Evolutionary conservation across 768 basidiomycete species (phyloP).

Genomic region (Suillus placidus): DNA sequence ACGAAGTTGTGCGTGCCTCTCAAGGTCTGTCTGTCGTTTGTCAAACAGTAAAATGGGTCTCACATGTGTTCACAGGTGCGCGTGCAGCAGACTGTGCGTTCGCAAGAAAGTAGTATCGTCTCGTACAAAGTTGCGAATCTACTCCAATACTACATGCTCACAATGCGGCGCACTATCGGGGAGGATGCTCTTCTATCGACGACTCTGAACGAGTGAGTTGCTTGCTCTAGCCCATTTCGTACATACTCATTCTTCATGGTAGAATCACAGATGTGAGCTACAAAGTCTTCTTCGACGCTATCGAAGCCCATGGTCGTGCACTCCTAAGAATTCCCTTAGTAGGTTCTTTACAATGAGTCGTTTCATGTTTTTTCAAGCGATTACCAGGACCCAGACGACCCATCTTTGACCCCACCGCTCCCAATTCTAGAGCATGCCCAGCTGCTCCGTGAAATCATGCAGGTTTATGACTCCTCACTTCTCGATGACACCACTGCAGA

Average conservation of each 20-base stretch:
- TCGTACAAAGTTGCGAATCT: conserved; percentile 93
- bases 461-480: conserved; percentile 85
- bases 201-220: conserved; percentile 76
- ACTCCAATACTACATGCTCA: conserved; percentile 91
- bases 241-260: not conserved
- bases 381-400: conserved; percentile 65
- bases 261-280: conserved; percentile 85
- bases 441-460: conserved; percentile 85
- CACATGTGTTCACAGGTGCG: conserved; percentile 55
- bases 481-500: conserved; percentile 48
- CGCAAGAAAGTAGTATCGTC: conserved; percentile 91
- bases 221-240: not conserved
- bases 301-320: conserved; percentile 80
- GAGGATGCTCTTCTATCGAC: conserved; percentile 74
- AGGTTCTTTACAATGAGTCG: conserved; percentile 19
- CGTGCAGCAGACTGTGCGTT: conserved; percentile 90
- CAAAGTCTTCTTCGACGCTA: conserved; percentile 84
- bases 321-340: conserved; percentile 58
- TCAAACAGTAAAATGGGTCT: not conserved
- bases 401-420: conserved; percentile 71
- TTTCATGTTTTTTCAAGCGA: not conserved
- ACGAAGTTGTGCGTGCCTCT: conserved; percentile 87
- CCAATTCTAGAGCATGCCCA: conserved; percentile 81
- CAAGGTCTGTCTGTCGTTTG: conserved; percentile 52
- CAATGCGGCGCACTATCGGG: conserved; percentile 92